Conservation (phyloP, 2,329 filamentous ascomycete species). For the Fusarium miscanthi region DNA sequence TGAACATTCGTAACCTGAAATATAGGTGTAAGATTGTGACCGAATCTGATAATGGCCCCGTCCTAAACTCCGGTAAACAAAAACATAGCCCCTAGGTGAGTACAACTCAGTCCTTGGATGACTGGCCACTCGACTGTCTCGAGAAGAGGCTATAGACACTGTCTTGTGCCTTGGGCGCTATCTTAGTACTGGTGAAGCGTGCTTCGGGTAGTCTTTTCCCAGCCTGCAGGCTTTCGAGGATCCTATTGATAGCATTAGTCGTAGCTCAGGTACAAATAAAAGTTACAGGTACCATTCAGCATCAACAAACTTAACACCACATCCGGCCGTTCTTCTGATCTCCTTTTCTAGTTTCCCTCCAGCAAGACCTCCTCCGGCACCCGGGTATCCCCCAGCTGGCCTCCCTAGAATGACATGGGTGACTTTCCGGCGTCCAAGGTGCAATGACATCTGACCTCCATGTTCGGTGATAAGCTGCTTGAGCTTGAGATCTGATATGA, state of each 20-base stretch:
- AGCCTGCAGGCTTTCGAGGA: conserved; percentile 83
- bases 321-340: conserved; percentile 73
- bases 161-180: conserved; percentile 70
- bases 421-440: conserved; percentile 77
- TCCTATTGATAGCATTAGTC: conserved; percentile 60
- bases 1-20: neutral
- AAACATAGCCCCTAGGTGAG: neutral
- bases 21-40: neutral
- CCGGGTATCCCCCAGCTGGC: conserved; percentile 58
- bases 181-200: conserved; percentile 72
- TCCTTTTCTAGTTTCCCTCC: conserved; percentile 85
- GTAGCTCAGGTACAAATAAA: neutral
- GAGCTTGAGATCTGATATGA: conserved; percentile 86
- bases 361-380: conserved; percentile 79
- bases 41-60: neutral
- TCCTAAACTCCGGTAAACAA: neutral
- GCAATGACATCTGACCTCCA: conserved; percentile 77
- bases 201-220: conserved; percentile 80
- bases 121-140: conserved; percentile 16
- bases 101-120: conserved; percentile 10
- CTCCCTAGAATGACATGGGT: conserved; percentile 87
- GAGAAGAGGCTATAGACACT: conserved; percentile 69
- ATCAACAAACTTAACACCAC: conserved; percentile 80
- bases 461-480: conserved; percentile 81
- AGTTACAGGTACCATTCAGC: conserved; percentile 74